A percentile compares a stretch with the other conserved stretches of the same genome.
These are phyloP conservation scores for Trichoderma pleuroti DNA, from an alignment of 2,329 filamentous ascomycete species.

Conservation along the genomic window DNA sequence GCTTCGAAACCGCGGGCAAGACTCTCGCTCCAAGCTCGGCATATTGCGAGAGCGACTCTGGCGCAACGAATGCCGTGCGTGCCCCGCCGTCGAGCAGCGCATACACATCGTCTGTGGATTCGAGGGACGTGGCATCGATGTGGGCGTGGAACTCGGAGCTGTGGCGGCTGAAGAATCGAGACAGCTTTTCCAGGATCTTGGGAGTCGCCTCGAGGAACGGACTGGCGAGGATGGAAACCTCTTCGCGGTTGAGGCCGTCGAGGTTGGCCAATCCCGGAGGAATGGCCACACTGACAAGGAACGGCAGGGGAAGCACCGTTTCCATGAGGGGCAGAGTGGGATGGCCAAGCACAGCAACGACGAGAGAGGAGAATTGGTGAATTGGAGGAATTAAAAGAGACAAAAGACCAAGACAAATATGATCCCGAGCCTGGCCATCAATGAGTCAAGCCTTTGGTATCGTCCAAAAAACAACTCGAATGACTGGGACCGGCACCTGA, in stretches of 20 bases:
- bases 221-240: conserved; percentile 57
- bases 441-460: conserved; percentile 17
- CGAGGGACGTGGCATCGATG: conserved; percentile 70
- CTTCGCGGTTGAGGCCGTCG: conserved; percentile 53
- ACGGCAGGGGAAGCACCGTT: conserved; percentile 60
- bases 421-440: not conserved
- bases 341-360: not conserved
- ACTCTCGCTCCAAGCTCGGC: conserved; percentile 55
- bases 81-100: conserved; percentile 82
- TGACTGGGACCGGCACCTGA: conserved; percentile 14
- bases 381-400: not conserved
- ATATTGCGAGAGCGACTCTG: conserved; percentile 61
- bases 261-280: conserved; percentile 46
- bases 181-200: conserved; percentile 44
- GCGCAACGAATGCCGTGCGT: conserved; percentile 75
- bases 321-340: conserved; percentile 48
- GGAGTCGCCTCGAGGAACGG: conserved; percentile 56
- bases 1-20: conserved; percentile 48
- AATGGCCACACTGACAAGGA: conserved; percentile 56
- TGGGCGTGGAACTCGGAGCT: conserved; percentile 59
- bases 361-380: not conserved
- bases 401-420: not conserved
- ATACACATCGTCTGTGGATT: conserved; percentile 68
- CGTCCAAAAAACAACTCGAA: conserved; percentile 13
- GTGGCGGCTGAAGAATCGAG: conserved; percentile 47